Evolutionary conservation across 805 yeast species (phyloP), one percentile per base, ranked within the genome.

Genomic region (Myxozyma melibiosi): DNA sequence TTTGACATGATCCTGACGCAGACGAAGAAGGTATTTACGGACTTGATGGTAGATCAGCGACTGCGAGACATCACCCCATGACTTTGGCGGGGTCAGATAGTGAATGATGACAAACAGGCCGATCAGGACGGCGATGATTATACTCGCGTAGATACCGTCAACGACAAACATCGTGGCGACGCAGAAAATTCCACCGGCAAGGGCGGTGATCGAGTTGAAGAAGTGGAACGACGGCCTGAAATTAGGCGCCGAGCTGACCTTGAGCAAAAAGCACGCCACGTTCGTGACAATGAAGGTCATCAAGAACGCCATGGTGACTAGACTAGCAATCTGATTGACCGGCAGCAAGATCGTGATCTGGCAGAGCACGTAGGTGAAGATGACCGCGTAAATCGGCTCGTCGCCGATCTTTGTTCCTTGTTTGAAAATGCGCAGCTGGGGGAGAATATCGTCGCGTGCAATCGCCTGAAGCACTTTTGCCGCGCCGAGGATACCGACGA

Each of bases 41-140:
- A 94, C 98, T 72, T 94, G 99, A 70, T 94, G 99, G 71, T 94
- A 94, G 48, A 94, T 92, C 59, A 94, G 78, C 40, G 91, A 83
- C 72, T 94, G 99, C 2, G 98, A 91, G 24, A 94, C 97, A 72
- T 94, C 99, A 34, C 99, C 99, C 91, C 97, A 94, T 33, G 91
- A 87, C 69, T 90, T 90, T 4, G 99, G 97, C 1, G 97, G 97
- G 9, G 96, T 87, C 49, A 83, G 80, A 68, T 90, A 90, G 70
- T 94, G 98, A 63, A 94, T 94, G 52, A 87, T 70, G 43, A 90
- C 68, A 65, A 94, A 87, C 41, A 94, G 73, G 16, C 84, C 74
- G 38, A 83, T 70, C 65, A 90, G 76, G 53, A 85, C 81, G 9
- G 85, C 73, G 27, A 90, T 80, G 25, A 91, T 85, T 31, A 85